Evolutionary conservation across 257 asterid species (phyloP), one percentile per base, ranked within the genome.

Genomic region (Gentiana straminea): DNA sequence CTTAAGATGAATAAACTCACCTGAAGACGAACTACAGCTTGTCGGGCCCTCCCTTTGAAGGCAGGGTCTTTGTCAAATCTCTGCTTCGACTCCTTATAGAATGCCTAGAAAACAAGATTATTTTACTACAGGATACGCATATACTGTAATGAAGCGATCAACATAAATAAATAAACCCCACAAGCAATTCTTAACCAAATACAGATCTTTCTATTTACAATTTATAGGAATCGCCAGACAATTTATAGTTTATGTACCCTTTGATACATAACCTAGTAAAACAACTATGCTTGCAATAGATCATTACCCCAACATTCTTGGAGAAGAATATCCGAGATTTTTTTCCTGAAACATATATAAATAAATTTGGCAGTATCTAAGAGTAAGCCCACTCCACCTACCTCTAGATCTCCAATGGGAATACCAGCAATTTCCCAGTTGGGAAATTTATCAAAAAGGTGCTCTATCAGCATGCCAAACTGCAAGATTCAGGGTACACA

Each of bases 21-120:
- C 98, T 91, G 95, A 65, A 87, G 96, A 79, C 94, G 77, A 70
- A 91, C 96, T 5, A 91, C 98, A 3, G 98, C 98, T 63, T 37
- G 65, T 53, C 84, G 96, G 48, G 98, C 98, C 74, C 68, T 81
- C 79, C 79, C 94, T 78, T 86, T 91, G 67, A 91, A 91, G 32
- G 24, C 88, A 60, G 87, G 67, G 69, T 91, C 98, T 13, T 53
- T 59, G 45, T 91, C 96, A 75, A 91, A 91, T 76, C 78, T 84
- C 68, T 65, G 67, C 81, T 91, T 87, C 4, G 98, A 91, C 12
- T 84, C 94, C 79, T 91, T 91, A 51, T 91, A 91, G 66, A 91
- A 83, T 62, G 69, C 80, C 96, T 91, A 75, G 63, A 73, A 59
- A 75, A 32, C 5, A 35, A 15, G 32, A 35, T 4, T 32, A 37